phyloP scores from a whole-genome alignment of 1,284 basidiomycete species.

The Leccinum insolens region DNA sequence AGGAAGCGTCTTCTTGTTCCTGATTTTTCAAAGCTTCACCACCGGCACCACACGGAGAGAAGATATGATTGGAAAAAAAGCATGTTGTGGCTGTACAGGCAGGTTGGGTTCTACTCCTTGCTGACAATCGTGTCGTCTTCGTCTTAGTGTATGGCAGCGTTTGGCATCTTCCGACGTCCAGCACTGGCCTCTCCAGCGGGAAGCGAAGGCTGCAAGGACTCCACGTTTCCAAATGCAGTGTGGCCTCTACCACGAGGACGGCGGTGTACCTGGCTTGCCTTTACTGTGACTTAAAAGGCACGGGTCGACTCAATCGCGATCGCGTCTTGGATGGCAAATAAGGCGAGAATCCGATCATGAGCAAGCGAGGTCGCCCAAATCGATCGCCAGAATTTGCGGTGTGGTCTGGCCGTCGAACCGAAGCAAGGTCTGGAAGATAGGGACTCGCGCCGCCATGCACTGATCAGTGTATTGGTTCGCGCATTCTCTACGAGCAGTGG shows the following conservation, averaged over 20 bases:
- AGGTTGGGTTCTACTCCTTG: neutral
- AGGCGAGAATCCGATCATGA: neutral
- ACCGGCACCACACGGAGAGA: neutral
- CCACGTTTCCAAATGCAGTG: neutral
- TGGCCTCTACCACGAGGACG: neutral
- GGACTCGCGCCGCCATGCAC: neutral
- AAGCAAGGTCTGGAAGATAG: neutral
- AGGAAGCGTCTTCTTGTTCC: neutral
- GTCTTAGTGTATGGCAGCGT: neutral
- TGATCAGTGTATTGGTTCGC: neutral
- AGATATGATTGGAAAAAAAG: neutral
- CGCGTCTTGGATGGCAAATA: neutral
- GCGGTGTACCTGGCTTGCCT: too few species aligned
- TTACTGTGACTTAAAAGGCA: too few species aligned
- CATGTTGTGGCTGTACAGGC: neutral
- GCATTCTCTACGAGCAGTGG: neutral
- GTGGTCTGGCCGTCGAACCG: neutral
- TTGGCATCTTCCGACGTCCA: neutral
- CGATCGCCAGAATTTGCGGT: neutral
- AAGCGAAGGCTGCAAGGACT: neutral
- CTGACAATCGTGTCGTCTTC: too few species aligned
- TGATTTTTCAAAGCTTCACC: neutral
- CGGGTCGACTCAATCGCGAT: neutral
- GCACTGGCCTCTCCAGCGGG: neutral
- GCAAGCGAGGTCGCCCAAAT: neutral